A percentile compares a stretch with the other conserved stretches of the same genome.
Evolutionary conservation across 371 early-diverging fungal species (phyloP).

Genomic region (Mortierella sp.): DNA sequence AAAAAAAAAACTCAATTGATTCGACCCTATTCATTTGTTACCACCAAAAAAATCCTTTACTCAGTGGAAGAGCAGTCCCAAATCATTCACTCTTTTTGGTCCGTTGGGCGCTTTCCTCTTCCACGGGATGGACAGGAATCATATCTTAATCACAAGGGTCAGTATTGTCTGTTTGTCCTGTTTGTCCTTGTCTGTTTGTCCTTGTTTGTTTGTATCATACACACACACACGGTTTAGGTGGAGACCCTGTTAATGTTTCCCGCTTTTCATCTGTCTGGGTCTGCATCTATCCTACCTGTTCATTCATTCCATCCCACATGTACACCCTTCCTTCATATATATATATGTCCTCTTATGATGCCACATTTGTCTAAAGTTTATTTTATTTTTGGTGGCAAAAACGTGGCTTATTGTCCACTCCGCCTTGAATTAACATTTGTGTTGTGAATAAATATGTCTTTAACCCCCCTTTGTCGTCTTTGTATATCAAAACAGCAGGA

Average conservation of each 20-base stretch:
- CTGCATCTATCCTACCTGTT: too few relatives aligned
- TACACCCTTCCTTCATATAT: too few relatives aligned
- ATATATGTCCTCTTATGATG: too few relatives aligned
- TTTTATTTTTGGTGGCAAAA: conserved; percentile 15
- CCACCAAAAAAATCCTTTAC: conserved; percentile 25
- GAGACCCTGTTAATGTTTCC: too few relatives aligned
- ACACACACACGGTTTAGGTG: background rate
- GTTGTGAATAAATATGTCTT: too few relatives aligned
- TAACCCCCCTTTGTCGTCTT: background rate
- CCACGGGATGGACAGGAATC: background rate
- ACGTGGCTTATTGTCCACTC: conserved; percentile 1
- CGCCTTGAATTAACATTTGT: too few relatives aligned
- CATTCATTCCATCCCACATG: too few relatives aligned
- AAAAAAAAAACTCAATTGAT: conserved; percentile 9
- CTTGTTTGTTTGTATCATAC: background rate
- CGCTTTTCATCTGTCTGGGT: too few relatives aligned
- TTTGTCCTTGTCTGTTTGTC: too few relatives aligned
- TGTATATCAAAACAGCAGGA: background rate
- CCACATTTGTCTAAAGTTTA: too few relatives aligned
- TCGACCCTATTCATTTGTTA: conserved; percentile 23
- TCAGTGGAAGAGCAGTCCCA: conserved; percentile 41
- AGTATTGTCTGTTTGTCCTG: too few relatives aligned
- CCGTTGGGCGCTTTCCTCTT: background rate
- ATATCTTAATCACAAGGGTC: too few relatives aligned
- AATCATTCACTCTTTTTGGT: background rate